A percentile compares a stretch with the other conserved stretches of the same genome.
Conservation (phyloP, 768 basidiomycete species). For the Lyophyllum semitale region DNA sequence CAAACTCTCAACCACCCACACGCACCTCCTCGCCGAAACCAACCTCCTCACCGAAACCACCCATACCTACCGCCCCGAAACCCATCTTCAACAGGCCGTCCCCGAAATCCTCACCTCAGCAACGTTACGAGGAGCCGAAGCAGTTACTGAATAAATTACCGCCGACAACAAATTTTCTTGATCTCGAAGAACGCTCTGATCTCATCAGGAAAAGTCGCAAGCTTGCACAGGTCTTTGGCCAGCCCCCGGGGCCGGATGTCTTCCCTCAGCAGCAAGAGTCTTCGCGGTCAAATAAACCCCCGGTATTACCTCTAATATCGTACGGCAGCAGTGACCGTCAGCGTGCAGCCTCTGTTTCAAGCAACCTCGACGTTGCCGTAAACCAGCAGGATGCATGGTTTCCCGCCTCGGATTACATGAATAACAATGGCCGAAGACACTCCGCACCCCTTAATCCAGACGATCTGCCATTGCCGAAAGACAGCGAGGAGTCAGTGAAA, state of each 20-base stretch:
- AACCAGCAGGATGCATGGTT: constrained; percentile 31
- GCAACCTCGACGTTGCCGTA: constrained; percentile 16
- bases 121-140: constrained; percentile 58
- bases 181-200: constrained; percentile 66
- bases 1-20: constrained; percentile 21
- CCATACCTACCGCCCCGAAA: constrained; percentile 48
- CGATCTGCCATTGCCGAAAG: constrained; percentile 38
- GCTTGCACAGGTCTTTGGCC: constrained; percentile 78
- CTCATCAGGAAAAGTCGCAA: constrained; percentile 76
- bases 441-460: constrained; percentile 57
- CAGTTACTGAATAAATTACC: constrained; percentile 37
- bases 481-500: constrained; percentile 10
- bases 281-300: neutral
- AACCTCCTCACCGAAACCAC: constrained; percentile 39
- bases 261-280: constrained; percentile 31
- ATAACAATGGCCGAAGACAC: constrained; percentile 44
- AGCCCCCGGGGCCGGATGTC: constrained; percentile 53
- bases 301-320: constrained; percentile 20
- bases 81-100: constrained; percentile 42
- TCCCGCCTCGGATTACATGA: constrained; percentile 21
- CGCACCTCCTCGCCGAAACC: constrained; percentile 18
- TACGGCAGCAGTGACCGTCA: constrained; percentile 14
- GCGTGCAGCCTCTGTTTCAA: constrained; percentile 24
- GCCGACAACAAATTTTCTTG: constrained; percentile 69
- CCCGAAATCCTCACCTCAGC: constrained; percentile 39